phyloP scores from a whole-genome alignment of 1,284 basidiomycete genomes.

The Ceratobasidium papillatum region DNA sequence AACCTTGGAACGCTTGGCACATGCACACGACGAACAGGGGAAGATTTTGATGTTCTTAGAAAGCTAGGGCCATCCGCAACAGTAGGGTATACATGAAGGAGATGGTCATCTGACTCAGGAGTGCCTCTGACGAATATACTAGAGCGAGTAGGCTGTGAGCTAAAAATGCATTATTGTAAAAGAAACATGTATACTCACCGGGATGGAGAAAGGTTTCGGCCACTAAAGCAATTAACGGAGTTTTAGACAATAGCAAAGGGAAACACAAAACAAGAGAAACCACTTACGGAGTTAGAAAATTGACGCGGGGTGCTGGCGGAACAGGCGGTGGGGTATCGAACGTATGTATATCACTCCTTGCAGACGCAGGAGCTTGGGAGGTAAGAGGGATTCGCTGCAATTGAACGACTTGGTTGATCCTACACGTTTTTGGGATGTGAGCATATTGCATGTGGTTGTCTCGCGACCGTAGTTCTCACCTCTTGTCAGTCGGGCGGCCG shows the following conservation, averaged over 20 bases:
- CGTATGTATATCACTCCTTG: not conserved
- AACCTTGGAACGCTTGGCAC: not conserved
- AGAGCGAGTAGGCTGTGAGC: not conserved
- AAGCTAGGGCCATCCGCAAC: conserved; percentile 1
- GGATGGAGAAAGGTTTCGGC: conserved; percentile 1
- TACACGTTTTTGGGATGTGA: not conserved
- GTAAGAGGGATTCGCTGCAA: not conserved
- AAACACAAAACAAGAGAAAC: not conserved
- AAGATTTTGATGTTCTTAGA: not conserved
- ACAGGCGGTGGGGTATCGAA: not conserved
- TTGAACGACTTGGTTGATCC: not conserved
- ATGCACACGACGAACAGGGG: not conserved
- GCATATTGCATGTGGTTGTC: not conserved
- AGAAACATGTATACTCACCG: not conserved
- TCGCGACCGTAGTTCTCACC: not conserved
- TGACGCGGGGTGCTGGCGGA: not conserved
- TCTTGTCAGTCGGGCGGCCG: not conserved
- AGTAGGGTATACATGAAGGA: not conserved
- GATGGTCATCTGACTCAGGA: not conserved
- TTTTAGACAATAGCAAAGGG: not conserved
- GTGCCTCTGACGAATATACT: conserved; percentile 25
- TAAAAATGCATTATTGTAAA: not conserved
- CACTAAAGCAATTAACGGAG: not conserved
- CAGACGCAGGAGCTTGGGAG: not conserved
- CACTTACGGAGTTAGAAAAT: conserved; percentile 3